Evolutionary conservation across 108 stramenopile species (phyloP).

Genomic region (Mayamaea pseudoterrestris): DNA sequence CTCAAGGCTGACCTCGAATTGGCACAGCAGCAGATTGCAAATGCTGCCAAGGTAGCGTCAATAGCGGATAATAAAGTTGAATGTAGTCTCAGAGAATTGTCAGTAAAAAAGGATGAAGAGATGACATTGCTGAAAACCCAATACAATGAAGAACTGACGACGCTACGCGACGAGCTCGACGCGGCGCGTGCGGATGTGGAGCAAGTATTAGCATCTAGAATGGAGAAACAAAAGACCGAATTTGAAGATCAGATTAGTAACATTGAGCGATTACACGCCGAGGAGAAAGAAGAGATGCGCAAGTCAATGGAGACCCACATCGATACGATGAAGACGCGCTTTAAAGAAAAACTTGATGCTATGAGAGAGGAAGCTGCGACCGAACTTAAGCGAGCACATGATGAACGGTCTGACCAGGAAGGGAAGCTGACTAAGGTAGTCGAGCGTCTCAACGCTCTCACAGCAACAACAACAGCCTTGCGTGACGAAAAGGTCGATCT

Average conservation of each 20-base stretch:
- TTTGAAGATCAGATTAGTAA: not conserved
- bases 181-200: not conserved
- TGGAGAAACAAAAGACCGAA: not conserved
- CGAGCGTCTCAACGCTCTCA: constrained; percentile 22
- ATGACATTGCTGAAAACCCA: not conserved
- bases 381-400: constrained; percentile 6
- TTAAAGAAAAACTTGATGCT: constrained; percentile 35
- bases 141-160: constrained; percentile 1
- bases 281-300: constrained; percentile 42
- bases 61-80: no score
- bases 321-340: constrained; percentile 55
- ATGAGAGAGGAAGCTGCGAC: constrained; percentile 12
- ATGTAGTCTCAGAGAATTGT: no score
- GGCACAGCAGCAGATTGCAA: no score
- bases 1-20: no score
- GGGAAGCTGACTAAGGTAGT: constrained; percentile 23
- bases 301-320: constrained; percentile 60
- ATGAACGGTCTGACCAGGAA: constrained; percentile 18
- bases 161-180: constrained; percentile 2
- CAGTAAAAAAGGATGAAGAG: no score
- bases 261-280: not conserved
- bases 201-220: not conserved
- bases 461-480: constrained; percentile 17
- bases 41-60: no score
- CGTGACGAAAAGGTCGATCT: constrained; percentile 36